phyloP scores from a whole-genome alignment of 1,284 basidiomycete genomes.

The Sutorius eximius region DNA sequence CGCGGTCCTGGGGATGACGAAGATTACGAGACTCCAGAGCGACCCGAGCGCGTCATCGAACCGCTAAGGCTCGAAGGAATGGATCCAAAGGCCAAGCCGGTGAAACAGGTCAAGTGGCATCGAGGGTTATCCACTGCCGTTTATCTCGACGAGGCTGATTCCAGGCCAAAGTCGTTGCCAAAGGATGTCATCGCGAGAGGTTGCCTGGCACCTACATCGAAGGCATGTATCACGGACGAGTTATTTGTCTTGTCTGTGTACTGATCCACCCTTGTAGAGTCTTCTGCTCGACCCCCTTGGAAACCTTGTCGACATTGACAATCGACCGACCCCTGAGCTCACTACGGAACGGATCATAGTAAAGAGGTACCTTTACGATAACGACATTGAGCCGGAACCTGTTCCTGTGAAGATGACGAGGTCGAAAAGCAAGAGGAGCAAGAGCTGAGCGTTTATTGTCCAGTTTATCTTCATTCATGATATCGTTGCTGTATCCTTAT shows the following conservation, averaged over 20 bases:
- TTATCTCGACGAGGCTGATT: conserved; percentile 59
- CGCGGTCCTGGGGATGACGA: conserved; percentile 80
- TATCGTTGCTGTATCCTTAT: conserved; percentile 38
- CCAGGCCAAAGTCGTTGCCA: conserved; percentile 44
- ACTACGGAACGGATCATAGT: conserved; percentile 69
- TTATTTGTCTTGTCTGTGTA: not conserved
- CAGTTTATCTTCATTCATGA: conserved; percentile 20
- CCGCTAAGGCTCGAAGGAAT: conserved; percentile 40
- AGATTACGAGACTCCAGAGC: conserved; percentile 70
- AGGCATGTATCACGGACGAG: conserved; percentile 45
- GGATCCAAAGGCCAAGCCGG: conserved; percentile 37
- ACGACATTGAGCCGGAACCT: conserved; percentile 53
- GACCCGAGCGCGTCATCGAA: conserved; percentile 39
- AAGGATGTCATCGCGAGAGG: conserved; percentile 53
- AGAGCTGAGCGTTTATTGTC: conserved; percentile 22
- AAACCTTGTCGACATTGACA: conserved; percentile 64
- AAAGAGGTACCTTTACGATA: conserved; percentile 82
- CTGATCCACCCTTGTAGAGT: conserved; percentile 42
- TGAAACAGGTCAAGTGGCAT: conserved; percentile 78
- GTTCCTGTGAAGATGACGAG: conserved; percentile 50
- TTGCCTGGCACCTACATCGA: conserved; percentile 63
- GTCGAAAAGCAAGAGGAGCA: conserved; percentile 45
- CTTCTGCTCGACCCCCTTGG: conserved; percentile 72
- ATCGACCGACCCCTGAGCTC: conserved; percentile 57
- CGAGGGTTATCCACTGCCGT: conserved; percentile 61